phyloP scores from a whole-genome alignment of 2,329 filamentous ascomycete genomes.

The Aplosporella prunicola region DNA sequence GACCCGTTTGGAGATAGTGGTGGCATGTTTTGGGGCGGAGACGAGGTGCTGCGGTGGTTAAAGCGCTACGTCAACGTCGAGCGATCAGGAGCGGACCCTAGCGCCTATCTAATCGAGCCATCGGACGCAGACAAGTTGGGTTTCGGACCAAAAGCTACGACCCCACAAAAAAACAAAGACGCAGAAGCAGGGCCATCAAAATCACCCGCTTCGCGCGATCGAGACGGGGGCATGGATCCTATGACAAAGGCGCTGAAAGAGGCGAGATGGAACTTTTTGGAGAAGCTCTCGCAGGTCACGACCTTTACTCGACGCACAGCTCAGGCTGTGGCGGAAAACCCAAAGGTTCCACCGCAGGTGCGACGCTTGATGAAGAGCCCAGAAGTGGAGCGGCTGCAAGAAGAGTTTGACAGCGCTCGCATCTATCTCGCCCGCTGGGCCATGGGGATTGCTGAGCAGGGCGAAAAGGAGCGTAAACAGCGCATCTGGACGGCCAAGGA shows the following conservation, averaged over 20 bases:
- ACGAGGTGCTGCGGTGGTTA: slow-evolving; percentile 88
- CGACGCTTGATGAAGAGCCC: slow-evolving; percentile 77
- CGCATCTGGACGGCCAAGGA: slow-evolving; percentile 90
- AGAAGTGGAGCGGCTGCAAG: slow-evolving; percentile 88
- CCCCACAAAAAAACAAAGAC: slow-evolving; percentile 23
- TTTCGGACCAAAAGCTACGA: slow-evolving; percentile 59
- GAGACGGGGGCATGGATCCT: slow-evolving; percentile 77
- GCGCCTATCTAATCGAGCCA: slow-evolving; percentile 84
- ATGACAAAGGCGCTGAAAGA: slow-evolving; percentile 91
- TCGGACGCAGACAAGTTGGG: slow-evolving; percentile 71
- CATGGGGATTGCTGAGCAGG: slow-evolving; percentile 97
- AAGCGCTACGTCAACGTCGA: slow-evolving; percentile 76
- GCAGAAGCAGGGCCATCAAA: slow-evolving; percentile 19
- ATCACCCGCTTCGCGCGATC: slow-evolving; percentile 14
- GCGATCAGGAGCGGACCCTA: slow-evolving; percentile 75
- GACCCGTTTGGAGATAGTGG: slow-evolving; percentile 81
- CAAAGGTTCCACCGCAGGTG: slow-evolving; percentile 81
- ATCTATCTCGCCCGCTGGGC: slow-evolving; percentile 94
- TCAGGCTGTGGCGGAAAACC: slow-evolving; percentile 84
- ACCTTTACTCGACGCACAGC: slow-evolving; percentile 90
- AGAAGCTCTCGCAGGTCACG: slow-evolving; percentile 94
- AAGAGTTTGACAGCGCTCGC: slow-evolving; percentile 93
- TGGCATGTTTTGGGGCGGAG: slow-evolving; percentile 93
- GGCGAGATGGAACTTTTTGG: slow-evolving; percentile 89
- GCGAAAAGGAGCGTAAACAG: slow-evolving; percentile 74